phyloP scores from a whole-genome alignment of 2,329 filamentous ascomycete species.

The Cercospora sesami region DNA sequence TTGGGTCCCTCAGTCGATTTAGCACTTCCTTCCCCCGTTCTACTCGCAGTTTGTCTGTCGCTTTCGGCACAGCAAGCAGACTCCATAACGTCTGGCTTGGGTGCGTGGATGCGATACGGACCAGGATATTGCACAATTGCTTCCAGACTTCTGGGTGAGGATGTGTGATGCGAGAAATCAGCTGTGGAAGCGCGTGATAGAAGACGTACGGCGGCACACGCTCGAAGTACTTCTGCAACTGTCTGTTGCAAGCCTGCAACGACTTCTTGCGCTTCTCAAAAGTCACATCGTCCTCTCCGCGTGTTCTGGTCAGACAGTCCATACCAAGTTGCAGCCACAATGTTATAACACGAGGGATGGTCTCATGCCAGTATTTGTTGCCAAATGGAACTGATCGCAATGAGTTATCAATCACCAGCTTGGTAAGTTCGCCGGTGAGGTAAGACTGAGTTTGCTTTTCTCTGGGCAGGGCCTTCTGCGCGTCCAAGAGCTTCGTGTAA shows the following conservation, averaged over 20 bases:
- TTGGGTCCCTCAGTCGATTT: conserved; percentile 49
- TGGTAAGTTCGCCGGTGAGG: conserved; percentile 78
- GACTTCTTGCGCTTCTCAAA: conserved; percentile 60
- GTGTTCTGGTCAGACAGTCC: conserved; percentile 52
- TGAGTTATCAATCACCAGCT: conserved; percentile 91
- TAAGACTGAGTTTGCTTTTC: conserved; percentile 63
- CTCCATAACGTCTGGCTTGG: conserved; percentile 92
- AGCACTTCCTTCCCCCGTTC: conserved; percentile 49
- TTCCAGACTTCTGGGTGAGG: conserved; percentile 75
- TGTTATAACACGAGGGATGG: conserved; percentile 84
- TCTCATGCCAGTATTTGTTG: conserved; percentile 95
- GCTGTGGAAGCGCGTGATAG: conserved; percentile 82
- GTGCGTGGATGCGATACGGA: conserved; percentile 81
- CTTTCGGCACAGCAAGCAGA: conserved; percentile 81
- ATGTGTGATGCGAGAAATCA: conserved; percentile 94
- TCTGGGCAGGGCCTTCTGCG: conserved; percentile 73
- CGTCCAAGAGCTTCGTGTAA: conserved; percentile 93
- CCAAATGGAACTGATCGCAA: conserved; percentile 82
- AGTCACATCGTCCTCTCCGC: conserved; percentile 49
- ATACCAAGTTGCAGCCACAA: conserved; percentile 91
- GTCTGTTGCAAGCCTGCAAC: conserved; percentile 68
- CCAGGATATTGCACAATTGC: conserved; percentile 74
- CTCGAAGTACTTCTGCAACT: conserved; percentile 75
- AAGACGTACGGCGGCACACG: conserved; percentile 74
- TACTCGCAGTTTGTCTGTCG: conserved; percentile 69